Evolutionary conservation across 352 stramenopile species (phyloP).

Genomic region (Thalassiosira oceanica): DNA sequence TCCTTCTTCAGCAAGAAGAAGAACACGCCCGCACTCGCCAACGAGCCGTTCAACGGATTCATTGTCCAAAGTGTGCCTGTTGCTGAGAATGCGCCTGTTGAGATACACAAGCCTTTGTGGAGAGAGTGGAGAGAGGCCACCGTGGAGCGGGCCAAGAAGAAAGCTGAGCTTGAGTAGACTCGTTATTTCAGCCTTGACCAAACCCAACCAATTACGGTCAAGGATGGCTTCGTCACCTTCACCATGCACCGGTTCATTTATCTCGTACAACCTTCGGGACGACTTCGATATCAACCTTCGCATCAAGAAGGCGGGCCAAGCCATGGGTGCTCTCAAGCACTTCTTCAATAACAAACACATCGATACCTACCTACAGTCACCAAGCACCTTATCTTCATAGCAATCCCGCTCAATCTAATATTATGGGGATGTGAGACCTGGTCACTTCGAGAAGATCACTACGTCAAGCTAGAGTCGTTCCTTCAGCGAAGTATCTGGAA

Average conservation of each 20-base stretch:
- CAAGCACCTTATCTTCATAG: slow-evolving; percentile 17
- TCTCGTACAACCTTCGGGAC: slow-evolving; percentile 17
- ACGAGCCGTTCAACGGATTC: too few species aligned
- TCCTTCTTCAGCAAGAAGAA: background rate
- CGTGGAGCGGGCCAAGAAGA: too few species aligned
- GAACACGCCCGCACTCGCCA: background rate
- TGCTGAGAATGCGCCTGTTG: too few species aligned
- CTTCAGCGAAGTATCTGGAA: slow-evolving; percentile 2
- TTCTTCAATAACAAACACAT: background rate
- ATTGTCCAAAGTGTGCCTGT: too few species aligned
- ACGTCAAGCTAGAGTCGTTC: slow-evolving; percentile 20
- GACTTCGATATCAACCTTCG: slow-evolving; percentile 8
- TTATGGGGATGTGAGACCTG: slow-evolving; percentile 35
- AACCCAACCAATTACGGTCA: slow-evolving; percentile 4
- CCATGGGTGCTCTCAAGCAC: background rate
- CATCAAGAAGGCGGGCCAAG: background rate
- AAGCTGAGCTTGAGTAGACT: too few species aligned
- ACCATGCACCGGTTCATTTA: slow-evolving; percentile 4
- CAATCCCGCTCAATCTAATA: slow-evolving; percentile 23
- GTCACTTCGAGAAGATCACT: slow-evolving; percentile 7
- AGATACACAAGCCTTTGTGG: too few species aligned
- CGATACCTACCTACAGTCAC: background rate
- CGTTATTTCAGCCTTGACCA: too few species aligned
- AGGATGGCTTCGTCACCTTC: slow-evolving; percentile 8
- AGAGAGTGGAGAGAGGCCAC: too few species aligned